These are phyloP conservation scores for Lichtheimia corymbifera DNA, from an alignment of 371 early-diverging fungal species.

Conservation along the genomic window DNA sequence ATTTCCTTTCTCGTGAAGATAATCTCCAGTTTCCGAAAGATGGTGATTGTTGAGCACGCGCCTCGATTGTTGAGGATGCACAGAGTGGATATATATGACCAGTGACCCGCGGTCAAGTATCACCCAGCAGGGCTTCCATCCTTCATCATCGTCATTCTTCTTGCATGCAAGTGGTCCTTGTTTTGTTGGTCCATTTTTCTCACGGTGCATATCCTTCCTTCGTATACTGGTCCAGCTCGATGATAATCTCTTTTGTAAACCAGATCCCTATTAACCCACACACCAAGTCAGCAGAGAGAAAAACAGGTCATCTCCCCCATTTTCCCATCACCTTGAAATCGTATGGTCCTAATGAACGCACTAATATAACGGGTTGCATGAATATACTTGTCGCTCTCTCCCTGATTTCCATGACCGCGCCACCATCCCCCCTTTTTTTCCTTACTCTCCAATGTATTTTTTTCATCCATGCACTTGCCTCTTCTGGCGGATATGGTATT, in stretches of 20 bases:
- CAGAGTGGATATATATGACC: slow-evolving; percentile 17
- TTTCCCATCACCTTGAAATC: no score
- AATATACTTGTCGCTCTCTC: background rate
- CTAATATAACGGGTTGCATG: no score
- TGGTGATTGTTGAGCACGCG: background rate
- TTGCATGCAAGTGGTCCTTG: slow-evolving; percentile 24
- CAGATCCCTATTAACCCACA: no score
- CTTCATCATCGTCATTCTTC: slow-evolving; percentile 6
- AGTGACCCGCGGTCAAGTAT: slow-evolving; percentile 27
- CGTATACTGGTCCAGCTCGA: slow-evolving; percentile 20
- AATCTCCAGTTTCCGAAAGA: slow-evolving; percentile 10
- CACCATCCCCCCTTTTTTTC: no score
- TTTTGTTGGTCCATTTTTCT: slow-evolving; percentile 25
- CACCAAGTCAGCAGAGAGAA: no score
- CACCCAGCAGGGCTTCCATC: slow-evolving; percentile 29
- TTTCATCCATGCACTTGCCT: background rate
- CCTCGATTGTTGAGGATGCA: background rate
- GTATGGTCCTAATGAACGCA: no score
- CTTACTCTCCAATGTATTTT: no score
- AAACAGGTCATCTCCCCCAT: no score
- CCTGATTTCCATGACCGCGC: background rate
- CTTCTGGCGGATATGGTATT: background rate
- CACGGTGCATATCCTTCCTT: slow-evolving; percentile 14
- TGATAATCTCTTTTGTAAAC: background rate
- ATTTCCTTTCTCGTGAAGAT: slow-evolving; percentile 20